Evolutionary conservation across 2,329 filamentous ascomycete genomes (phyloP), one percentile per base, ranked within the genome.

Genomic region (Neofusicoccum sp.): DNA sequence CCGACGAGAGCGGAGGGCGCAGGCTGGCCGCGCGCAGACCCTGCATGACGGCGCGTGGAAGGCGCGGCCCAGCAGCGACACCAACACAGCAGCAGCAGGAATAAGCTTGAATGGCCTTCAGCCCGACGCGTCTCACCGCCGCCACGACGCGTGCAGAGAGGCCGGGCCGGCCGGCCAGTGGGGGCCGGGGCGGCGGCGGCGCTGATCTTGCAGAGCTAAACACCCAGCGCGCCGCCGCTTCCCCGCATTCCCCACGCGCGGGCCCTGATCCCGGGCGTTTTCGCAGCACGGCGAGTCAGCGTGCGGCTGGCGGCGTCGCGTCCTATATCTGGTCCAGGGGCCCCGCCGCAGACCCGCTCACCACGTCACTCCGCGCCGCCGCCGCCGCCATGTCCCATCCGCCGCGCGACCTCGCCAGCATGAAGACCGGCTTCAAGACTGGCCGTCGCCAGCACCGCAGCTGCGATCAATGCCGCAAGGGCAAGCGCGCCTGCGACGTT

Each of bases 381-480:
- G 39, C 54, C 54, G 54, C 44, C 54, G 36, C 28, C 54, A 58
- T 56, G 50, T 56, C 50, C 50, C 50, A 56, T 56, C 54, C 52
- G 37, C 52, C 31, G 52, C 48, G 31, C 48, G 48, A 31, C 49
- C 33, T n/a, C 34, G 16, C 36, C 52, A 43, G 52, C 37, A 58
- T 58, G 54, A 58, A 58, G 54, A 22, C 39, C 14, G 54, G 54
- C 29, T 72, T 70, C n/a, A 74, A 72, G 56, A 73, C 73, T 9
- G 71, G 69, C 50, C 74, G 77, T 48, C 77, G 77, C 64, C 78
- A 80, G 62, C 74, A 79, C 63, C 74, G 79, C 54, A 80, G 78
- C 64, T 81, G 79, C 65, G 79, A 81, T 63, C 79, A 79, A 62
- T 81, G 79, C 66, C 74, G 79, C 28, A 78, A 77, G 65, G 79